Percentiles rank a stretch among this genome's conserved stretches.
Conservation (phyloP, 148 eudicot species). For the Camellia granthamiana region DNA sequence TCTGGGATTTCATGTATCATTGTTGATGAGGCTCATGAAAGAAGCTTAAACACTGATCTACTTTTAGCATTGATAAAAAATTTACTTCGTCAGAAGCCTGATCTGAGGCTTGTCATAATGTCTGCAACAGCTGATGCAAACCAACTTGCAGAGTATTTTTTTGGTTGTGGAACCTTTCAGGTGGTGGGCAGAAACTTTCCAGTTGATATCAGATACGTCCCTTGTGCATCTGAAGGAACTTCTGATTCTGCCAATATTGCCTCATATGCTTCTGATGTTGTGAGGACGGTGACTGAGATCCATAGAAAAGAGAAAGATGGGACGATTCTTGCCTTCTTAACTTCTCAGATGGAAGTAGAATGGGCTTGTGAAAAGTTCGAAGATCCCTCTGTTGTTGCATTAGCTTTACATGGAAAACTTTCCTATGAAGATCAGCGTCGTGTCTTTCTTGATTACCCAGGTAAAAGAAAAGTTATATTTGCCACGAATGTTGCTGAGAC, state of each 20-base stretch:
- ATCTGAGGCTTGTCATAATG: slow-evolving; percentile 88
- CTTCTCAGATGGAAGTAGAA: slow-evolving; percentile 89
- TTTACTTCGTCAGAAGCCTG: slow-evolving; percentile 59
- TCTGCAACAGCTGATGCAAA: slow-evolving; percentile 91
- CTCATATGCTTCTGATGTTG: slow-evolving; percentile 54
- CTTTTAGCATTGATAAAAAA: slow-evolving; percentile 73
- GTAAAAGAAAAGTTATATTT: slow-evolving; percentile 81
- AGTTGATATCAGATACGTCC: slow-evolving; percentile 72
- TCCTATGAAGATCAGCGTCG: slow-evolving; percentile 66
- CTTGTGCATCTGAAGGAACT: slow-evolving; percentile 34
- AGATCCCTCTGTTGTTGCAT: slow-evolving; percentile 37
- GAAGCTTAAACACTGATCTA: slow-evolving; percentile 89
- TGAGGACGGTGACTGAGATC: slow-evolving; percentile 65
- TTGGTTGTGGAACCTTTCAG: slow-evolving; percentile 56
- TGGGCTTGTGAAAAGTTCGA: slow-evolving; percentile 81
- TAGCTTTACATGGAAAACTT: slow-evolving; percentile 89
- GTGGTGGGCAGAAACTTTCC: slow-evolving; percentile 85
- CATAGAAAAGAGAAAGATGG: slow-evolving; percentile 69
- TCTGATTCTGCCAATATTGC: slow-evolving; percentile 39
- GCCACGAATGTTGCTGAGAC: slow-evolving; percentile 97
- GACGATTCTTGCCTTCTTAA: slow-evolving; percentile 84
- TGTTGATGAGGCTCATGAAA: slow-evolving; percentile 97
- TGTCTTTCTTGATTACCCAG: slow-evolving; percentile 59
- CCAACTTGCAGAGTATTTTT: slow-evolving; percentile 79
- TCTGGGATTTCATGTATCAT: slow-evolving; percentile 72